A percentile compares a stretch with the other conserved stretches of the same genome.
phyloP scores from a whole-genome alignment of 495 filamentous ascomycete genomes.

The Cercophora scortea region DNA sequence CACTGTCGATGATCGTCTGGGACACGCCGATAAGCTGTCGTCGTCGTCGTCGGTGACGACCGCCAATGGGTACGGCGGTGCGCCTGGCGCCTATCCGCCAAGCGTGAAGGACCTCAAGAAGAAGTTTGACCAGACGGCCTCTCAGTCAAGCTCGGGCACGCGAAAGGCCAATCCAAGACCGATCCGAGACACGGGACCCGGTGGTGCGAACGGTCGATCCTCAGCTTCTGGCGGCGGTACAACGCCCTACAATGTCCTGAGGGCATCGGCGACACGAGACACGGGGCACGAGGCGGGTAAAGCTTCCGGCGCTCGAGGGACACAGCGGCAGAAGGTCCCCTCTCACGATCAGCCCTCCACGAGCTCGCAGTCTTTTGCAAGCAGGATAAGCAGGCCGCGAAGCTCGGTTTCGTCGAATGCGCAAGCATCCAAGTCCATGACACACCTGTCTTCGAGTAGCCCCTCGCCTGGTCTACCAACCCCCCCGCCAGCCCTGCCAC shows the following conservation, averaged over 20 bases:
- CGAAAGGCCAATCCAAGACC: constrained; percentile 28
- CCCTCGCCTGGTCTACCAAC: constrained; percentile 16
- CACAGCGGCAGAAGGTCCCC: constrained; percentile 32
- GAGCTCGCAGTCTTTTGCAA: constrained; percentile 46
- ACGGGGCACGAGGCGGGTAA: constrained; percentile 18
- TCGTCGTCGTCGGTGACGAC: constrained; percentile 11
- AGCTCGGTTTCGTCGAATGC: constrained; percentile 26
- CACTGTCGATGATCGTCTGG: constrained; percentile 35
- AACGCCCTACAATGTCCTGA: constrained; percentile 26
- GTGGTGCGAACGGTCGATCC: constrained; percentile 20
- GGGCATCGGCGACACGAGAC: constrained; percentile 27
- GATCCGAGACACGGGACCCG: constrained; percentile 22
- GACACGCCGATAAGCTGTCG: constrained; percentile 15
- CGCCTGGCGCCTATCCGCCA: constrained; percentile 23
- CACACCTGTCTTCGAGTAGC: constrained; percentile 27
- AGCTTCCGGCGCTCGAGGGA: constrained; percentile 18
- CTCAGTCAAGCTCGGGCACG: constrained; percentile 8
- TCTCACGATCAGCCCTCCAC: constrained; percentile 36
- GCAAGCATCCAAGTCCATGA: constrained; percentile 38
- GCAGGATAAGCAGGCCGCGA: constrained; percentile 41
- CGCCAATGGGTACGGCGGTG: constrained; percentile 11
- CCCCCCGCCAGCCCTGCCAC: constrained; percentile 16
- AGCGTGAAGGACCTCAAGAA: constrained; percentile 50
- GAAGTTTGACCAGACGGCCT: constrained; percentile 39
- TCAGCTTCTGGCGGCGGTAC: constrained; percentile 17